phyloP scores from a whole-genome alignment of 1,284 basidiomycete genomes.

The Apiotrichum brassicae region DNA sequence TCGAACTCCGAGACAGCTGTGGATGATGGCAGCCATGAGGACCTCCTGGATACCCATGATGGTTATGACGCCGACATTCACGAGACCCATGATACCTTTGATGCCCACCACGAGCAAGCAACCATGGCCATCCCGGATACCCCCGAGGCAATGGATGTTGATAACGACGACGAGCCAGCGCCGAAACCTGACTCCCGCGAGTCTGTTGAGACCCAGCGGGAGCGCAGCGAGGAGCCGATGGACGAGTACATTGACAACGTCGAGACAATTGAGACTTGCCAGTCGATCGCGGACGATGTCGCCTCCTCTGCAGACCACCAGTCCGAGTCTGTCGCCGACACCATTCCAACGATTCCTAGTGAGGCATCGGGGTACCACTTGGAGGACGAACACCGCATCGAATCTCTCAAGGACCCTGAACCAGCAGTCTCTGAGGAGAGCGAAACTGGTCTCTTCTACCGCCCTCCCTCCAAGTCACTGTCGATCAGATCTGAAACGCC shows the following conservation, averaged over 20 bases:
- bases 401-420: constrained; percentile 4
- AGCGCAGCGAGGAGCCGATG: background rate
- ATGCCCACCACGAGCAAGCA: too few relatives aligned
- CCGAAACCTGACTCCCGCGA: too few relatives aligned
- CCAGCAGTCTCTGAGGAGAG: background rate
- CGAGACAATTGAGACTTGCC: background rate
- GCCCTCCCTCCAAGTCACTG: background rate
- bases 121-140: too few relatives aligned
- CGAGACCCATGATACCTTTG: too few relatives aligned
- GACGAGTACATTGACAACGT: constrained; percentile 1
- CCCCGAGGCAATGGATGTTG: too few relatives aligned
- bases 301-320: background rate
- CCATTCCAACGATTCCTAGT: background rate
- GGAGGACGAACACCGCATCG: background rate
- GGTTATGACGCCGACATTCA: too few relatives aligned
- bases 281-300: background rate
- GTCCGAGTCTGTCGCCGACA: background rate
- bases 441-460: background rate
- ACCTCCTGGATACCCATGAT: background rate
- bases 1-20: too few relatives aligned
- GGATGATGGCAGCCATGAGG: background rate
- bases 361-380: too few relatives aligned
- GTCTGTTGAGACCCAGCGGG: too few relatives aligned
- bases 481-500: background rate
- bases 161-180: too few relatives aligned